phyloP scores from a whole-genome alignment of 768 basidiomycete genomes.

The Leccinum rimulosum region DNA sequence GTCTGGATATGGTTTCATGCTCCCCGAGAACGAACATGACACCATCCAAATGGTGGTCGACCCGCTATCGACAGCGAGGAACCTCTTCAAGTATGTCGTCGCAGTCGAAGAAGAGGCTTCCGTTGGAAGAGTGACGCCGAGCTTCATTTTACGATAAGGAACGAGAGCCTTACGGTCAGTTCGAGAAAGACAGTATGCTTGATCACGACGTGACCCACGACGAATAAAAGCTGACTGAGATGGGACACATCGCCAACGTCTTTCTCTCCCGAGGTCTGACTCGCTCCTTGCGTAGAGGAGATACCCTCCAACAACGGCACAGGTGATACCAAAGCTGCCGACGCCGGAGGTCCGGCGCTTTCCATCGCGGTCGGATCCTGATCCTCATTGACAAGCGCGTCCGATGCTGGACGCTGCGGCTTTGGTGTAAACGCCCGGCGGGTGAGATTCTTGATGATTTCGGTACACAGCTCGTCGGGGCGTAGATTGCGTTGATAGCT shows the following conservation, averaged over 20 bases:
- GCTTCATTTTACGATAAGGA: conserved; percentile 23
- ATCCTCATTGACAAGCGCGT: conserved; percentile 18
- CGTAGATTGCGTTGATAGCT: conserved; percentile 93
- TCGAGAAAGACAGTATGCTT: conserved; percentile 98
- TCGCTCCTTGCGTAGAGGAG: conserved; percentile 7
- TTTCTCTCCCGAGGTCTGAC: conserved; percentile 30
- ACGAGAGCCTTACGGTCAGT: conserved; percentile 19
- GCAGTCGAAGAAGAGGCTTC: conserved; percentile 5
- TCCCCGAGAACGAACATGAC: conserved; percentile 74
- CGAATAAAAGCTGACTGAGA: conserved; percentile 88
- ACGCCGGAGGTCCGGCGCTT: conserved; percentile 32
- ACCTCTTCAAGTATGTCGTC: conserved; percentile 14
- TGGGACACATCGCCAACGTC: conserved; percentile 82
- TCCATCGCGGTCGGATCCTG: conserved; percentile 50
- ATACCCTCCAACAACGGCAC: conserved; percentile 21
- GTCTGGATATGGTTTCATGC: conserved; percentile 66
- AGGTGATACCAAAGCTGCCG: conserved; percentile 19
- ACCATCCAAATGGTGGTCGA: conserved; percentile 36
- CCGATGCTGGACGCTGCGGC: conserved; percentile 12
- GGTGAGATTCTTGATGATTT: conserved; percentile 79
- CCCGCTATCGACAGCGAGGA: conserved; percentile 15
- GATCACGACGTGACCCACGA: conserved; percentile 95
- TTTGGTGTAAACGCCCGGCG: conserved; percentile 56
- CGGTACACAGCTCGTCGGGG: conserved; percentile 83
- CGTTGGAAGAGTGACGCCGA: conserved; percentile 6